These are phyloP conservation scores for Ustilago nuda DNA, from an alignment of 1,284 basidiomycete genomes.

Conservation along the genomic window DNA sequence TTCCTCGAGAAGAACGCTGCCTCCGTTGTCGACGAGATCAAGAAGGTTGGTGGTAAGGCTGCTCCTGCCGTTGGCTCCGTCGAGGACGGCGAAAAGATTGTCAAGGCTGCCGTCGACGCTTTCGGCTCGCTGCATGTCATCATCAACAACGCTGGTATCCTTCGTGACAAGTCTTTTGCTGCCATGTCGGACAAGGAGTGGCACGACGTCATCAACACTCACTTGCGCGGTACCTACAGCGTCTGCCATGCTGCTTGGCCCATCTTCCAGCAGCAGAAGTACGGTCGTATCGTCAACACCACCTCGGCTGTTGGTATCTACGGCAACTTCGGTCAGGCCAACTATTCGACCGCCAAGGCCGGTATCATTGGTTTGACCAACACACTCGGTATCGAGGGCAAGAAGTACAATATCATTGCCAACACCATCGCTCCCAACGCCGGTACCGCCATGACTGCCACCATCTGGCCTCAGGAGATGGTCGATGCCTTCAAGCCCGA, in stretches of 20 bases:
- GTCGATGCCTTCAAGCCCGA: slow-evolving; percentile 96
- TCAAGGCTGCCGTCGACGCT: slow-evolving; percentile 85
- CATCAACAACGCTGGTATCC: slow-evolving; percentile 93
- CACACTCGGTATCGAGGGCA: slow-evolving; percentile 90
- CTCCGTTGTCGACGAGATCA: slow-evolving; percentile 86
- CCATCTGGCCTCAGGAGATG: slow-evolving; percentile 85
- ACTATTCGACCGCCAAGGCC: slow-evolving; percentile 84
- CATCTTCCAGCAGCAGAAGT: slow-evolving; percentile 95
- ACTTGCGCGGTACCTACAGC: slow-evolving; percentile 77
- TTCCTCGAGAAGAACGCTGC: slow-evolving; percentile 86
- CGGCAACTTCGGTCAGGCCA: slow-evolving; percentile 93
- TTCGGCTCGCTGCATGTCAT: slow-evolving; percentile 90
- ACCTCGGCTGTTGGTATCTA: slow-evolving; percentile 90
- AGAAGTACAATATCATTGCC: slow-evolving; percentile 86
- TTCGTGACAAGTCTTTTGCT: slow-evolving; percentile 86
- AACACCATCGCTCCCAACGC: slow-evolving; percentile 92
- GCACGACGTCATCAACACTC: slow-evolving; percentile 90
- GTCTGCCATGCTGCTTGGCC: slow-evolving; percentile 93
- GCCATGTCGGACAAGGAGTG: slow-evolving; percentile 92
- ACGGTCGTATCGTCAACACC: slow-evolving; percentile 93
- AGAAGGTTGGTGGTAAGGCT: slow-evolving; percentile 88
- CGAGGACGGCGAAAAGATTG: slow-evolving; percentile 86
- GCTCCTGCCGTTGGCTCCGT: slow-evolving; percentile 85
- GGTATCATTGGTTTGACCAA: slow-evolving; percentile 90
- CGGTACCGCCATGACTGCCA: slow-evolving; percentile 73